Conservation (phyloP, 2,329 filamentous ascomycete species). For the Phaeosphaeriaceae sp. region DNA sequence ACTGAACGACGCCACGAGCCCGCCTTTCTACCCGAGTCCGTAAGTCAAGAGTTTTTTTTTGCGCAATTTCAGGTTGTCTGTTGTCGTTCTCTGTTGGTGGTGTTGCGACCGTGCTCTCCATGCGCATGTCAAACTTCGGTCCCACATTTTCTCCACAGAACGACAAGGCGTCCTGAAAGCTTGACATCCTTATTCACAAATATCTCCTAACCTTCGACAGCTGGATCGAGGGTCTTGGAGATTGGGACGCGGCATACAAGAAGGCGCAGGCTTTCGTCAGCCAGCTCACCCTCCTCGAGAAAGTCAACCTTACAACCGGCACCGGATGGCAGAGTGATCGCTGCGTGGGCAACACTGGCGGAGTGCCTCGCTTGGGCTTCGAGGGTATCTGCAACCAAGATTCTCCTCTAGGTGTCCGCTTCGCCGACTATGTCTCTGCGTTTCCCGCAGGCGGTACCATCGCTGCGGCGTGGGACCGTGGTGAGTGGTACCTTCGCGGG, state of each 20-base stretch:
- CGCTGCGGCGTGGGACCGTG: conserved; percentile 82
- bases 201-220: conserved; percentile 18
- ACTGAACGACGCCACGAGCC: conserved; percentile 53
- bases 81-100: conserved; percentile 1
- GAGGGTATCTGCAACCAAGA: conserved; percentile 86
- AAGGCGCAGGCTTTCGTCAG: conserved; percentile 82
- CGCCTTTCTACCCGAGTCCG: conserved; percentile 83
- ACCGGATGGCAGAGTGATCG: conserved; percentile 69
- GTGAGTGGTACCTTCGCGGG: conserved; percentile 73
- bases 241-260: conserved; percentile 77
- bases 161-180: neutral
- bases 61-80: neutral
- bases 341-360: conserved; percentile 74
- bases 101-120: conserved; percentile 1
- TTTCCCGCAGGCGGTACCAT: conserved; percentile 82
- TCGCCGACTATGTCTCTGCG: conserved; percentile 80
- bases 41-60: conserved; percentile 23
- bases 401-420: conserved; percentile 80
- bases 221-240: conserved; percentile 78
- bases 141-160: neutral
- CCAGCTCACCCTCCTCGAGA: conserved; percentile 83
- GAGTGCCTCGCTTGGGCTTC: conserved; percentile 74
- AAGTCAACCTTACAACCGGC: conserved; percentile 94
- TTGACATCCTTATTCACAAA: neutral
- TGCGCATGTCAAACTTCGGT: neutral